Conservation (phyloP, 164 flowering plant genomes). For the Santalum album region DNA sequence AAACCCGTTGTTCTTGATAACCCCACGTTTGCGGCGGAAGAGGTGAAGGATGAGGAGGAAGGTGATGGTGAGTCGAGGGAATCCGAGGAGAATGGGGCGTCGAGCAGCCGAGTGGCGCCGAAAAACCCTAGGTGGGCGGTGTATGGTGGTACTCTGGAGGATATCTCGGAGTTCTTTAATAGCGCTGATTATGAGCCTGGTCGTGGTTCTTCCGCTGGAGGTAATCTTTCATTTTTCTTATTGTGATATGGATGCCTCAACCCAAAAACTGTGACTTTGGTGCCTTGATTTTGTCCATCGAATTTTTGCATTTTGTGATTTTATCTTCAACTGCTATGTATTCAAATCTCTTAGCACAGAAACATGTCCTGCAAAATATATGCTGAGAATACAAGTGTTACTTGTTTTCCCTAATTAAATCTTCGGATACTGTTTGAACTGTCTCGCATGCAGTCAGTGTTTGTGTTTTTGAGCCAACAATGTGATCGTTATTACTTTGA, state of each 20-base stretch:
- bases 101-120: slow-evolving; percentile 43
- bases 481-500: background rate
- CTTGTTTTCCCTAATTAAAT: too few relatives aligned
- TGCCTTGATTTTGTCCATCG: background rate
- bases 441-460: background rate
- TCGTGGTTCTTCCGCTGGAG: slow-evolving; percentile 28
- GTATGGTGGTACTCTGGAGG: slow-evolving; percentile 55
- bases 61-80: slow-evolving; percentile 1
- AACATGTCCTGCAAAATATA: too few relatives aligned
- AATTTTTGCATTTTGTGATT: too few relatives aligned
- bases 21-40: slow-evolving; percentile 21
- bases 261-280: background rate
- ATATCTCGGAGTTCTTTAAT: slow-evolving; percentile 52
- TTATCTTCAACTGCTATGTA: too few relatives aligned
- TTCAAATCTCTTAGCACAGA: too few relatives aligned
- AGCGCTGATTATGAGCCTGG: slow-evolving; percentile 51
- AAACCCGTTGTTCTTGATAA: slow-evolving; percentile 57
- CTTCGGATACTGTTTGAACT: too few relatives aligned
- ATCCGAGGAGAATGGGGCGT: slow-evolving; percentile 6
- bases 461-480: background rate
- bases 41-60: slow-evolving; percentile 8
- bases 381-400: too few relatives aligned
- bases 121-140: slow-evolving; percentile 73
- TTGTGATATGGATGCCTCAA: background rate
- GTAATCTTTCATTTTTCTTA: slow-evolving; percentile 13